Conservation (phyloP, 176 grass and related monocot genomes). For the Oryza meyeriana region DNA sequence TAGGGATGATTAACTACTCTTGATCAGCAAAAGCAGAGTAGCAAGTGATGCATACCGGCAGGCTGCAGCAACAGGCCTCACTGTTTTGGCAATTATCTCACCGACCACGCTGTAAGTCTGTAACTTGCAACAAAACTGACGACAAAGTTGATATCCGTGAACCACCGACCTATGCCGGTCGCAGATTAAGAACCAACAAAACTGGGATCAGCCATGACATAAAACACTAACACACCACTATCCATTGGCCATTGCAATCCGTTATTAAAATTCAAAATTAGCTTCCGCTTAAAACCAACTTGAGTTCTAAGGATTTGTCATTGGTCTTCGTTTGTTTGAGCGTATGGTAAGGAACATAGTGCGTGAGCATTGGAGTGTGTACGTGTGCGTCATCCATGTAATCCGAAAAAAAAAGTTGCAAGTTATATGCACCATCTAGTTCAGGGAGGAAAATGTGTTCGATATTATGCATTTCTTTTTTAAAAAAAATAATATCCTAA, state of each 20-base stretch:
- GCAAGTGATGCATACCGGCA: not conserved
- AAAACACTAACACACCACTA: not conserved
- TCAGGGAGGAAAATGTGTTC: no score
- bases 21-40: not conserved
- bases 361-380: no score
- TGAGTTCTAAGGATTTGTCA: no score
- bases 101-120: not conserved
- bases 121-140: conserved; percentile 1
- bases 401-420: no score
- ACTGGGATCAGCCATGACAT: not conserved
- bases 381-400: no score
- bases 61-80: not conserved
- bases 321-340: no score
- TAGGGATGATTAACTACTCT: not conserved
- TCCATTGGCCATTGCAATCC: not conserved
- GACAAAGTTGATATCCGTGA: not conserved
- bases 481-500: not conserved
- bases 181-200: not conserved
- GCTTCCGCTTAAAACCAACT: no score
- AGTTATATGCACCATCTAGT: no score
- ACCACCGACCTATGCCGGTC: not conserved
- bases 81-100: not conserved
- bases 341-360: no score
- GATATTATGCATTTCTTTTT: not conserved
- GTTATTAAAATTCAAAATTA: not conserved